Percentiles rank a stretch among this genome's conserved stretches.
phyloP scores from a whole-genome alignment of 164 flowering plant species.

The Chloranthus sessilifolius region DNA sequence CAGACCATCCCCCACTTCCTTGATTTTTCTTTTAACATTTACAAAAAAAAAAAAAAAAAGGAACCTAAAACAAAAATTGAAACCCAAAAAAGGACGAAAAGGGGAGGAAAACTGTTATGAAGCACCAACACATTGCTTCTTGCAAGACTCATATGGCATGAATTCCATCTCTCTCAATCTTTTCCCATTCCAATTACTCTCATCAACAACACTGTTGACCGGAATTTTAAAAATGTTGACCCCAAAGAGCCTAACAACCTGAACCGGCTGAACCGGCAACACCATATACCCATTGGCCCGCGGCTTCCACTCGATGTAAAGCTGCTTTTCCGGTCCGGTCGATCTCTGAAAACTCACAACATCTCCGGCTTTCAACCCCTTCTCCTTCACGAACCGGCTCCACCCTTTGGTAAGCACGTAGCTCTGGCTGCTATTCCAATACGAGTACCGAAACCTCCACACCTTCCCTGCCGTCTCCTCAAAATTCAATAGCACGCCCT shows the following conservation, averaged over 20 bases:
- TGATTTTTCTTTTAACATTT: neutral
- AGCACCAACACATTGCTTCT: slow-evolving; percentile 55
- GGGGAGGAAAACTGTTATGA: slow-evolving; percentile 27
- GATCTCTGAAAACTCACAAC: slow-evolving; percentile 55
- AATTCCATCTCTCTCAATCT: slow-evolving; percentile 46
- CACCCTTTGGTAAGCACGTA: slow-evolving; percentile 89
- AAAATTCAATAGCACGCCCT: slow-evolving; percentile 62
- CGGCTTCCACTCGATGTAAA: slow-evolving; percentile 61
- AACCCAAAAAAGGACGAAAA: no score
- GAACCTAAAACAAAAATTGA: neutral
- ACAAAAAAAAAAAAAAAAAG: neutral
- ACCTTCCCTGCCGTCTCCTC: slow-evolving; percentile 68
- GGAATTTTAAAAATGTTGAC: slow-evolving; percentile 63
- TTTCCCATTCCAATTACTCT: slow-evolving; percentile 28
- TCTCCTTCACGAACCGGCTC: slow-evolving; percentile 92
- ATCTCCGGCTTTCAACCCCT: slow-evolving; percentile 72
- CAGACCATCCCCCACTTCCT: neutral
- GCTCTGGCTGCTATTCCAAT: slow-evolving; percentile 94
- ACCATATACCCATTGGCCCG: slow-evolving; percentile 13
- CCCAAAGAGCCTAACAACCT: slow-evolving; percentile 69
- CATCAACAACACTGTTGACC: slow-evolving; percentile 7
- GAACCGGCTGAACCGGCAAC: slow-evolving; percentile 24
- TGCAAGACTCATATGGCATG: slow-evolving; percentile 35
- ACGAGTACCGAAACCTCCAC: slow-evolving; percentile 89
- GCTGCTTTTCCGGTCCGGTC: slow-evolving; percentile 47